A percentile compares a stretch with the other conserved stretches of the same genome.
Conservation (phyloP, 768 basidiomycete species). For the Rhodotorula graminis region DNA sequence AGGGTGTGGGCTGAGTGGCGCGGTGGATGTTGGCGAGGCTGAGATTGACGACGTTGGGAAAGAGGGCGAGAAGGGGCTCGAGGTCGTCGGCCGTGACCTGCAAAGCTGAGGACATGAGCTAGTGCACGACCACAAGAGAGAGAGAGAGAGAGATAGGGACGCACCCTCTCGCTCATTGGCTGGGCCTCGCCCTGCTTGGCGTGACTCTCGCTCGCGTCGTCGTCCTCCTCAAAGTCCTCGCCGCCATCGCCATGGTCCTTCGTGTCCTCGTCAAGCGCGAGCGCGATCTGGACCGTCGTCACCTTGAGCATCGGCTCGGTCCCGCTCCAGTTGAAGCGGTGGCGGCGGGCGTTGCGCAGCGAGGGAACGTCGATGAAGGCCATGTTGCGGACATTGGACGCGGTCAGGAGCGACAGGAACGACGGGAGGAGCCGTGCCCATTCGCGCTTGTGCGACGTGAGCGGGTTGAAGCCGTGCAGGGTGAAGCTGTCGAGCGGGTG, state of each 20-base stretch:
- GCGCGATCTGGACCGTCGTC: constrained; percentile 12
- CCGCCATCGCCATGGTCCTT: background rate
- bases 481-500: constrained; percentile 22
- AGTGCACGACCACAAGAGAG: background rate
- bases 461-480: constrained; percentile 29
- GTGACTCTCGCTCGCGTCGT: background rate
- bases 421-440: constrained; percentile 10
- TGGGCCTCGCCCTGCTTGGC: background rate
- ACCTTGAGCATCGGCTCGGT: background rate
- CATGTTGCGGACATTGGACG: background rate
- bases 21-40: constrained; percentile 26
- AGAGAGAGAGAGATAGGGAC: background rate
- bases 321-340: constrained; percentile 11
- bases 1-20: background rate
- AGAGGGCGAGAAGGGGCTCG: constrained; percentile 7
- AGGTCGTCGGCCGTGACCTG: constrained; percentile 20
- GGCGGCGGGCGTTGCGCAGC: constrained; percentile 12
- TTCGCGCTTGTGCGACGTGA: constrained; percentile 20
- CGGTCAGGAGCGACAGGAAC: constrained; percentile 3
- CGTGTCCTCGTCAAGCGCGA: constrained; percentile 14
- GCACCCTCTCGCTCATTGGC: constrained; percentile 12
- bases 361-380: constrained; percentile 30
- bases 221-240: background rate
- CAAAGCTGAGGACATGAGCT: background rate
- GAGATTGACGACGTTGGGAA: constrained; percentile 16